Evolutionary conservation across 2,329 filamentous ascomycete species (phyloP).

Genomic region (Aspergillus floridensis): DNA sequence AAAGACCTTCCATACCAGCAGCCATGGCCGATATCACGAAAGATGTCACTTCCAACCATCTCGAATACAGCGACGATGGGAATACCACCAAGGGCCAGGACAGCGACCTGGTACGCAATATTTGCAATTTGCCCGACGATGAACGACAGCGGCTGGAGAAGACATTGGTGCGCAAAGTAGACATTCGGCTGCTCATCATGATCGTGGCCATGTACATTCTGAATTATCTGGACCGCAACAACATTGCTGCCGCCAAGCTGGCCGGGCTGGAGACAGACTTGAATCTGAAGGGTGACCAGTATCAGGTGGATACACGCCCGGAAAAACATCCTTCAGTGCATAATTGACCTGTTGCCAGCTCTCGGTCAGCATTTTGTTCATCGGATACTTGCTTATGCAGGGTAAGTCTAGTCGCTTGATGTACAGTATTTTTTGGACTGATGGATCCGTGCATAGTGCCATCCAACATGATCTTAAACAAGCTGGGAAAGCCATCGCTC

Average conservation of each 20-base stretch:
- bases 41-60: no score
- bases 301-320: not conserved
- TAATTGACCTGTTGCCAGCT: slow-evolving; percentile 29
- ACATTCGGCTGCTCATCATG: not conserved
- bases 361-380: slow-evolving; percentile 46
- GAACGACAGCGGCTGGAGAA: not conserved
- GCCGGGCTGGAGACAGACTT: slow-evolving; percentile 41
- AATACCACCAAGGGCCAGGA: no score
- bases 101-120: no score
- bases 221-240: slow-evolving; percentile 44
- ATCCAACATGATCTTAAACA: slow-evolving; percentile 48
- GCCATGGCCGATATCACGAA: no score
- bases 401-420: not conserved
- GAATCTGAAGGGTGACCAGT: slow-evolving; percentile 21
- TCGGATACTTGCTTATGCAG: slow-evolving; percentile 48
- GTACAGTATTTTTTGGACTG: no score
- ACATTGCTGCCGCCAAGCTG: slow-evolving; percentile 41
- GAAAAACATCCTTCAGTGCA: slow-evolving; percentile 22
- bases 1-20: no score
- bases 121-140: not conserved
- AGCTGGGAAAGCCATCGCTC: slow-evolving; percentile 46
- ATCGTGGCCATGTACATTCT: slow-evolving; percentile 28
- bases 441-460: slow-evolving; percentile 30
- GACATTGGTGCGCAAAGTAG: not conserved
- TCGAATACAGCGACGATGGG: no score